Evolutionary conservation across 768 basidiomycete genomes (phyloP), one percentile per base, ranked within the genome.

Genomic region (Auricularia auricula-judae): DNA sequence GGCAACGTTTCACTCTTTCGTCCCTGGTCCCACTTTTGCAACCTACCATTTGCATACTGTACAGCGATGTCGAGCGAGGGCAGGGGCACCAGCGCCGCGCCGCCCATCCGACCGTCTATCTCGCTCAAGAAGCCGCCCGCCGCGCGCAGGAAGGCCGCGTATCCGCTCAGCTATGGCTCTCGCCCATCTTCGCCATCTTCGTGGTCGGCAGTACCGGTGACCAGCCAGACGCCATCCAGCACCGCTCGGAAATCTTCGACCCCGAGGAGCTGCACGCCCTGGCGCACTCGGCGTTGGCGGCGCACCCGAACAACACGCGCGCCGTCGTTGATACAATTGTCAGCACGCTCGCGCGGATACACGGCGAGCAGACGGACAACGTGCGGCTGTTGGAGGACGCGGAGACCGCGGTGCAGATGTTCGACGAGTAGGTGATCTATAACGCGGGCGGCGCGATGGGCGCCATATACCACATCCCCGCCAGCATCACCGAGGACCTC

Each of bases 241-340:
- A 87, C 59, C 85, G 85, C 64, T 98, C 88, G 85, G 97, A 96
- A 74, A 84, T 93, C 64, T 83, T 98, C 65, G 85, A 92, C 70
- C 90, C 88, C 2, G 75, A 76, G 3, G 76, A 76, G 61, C 77
- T 98, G 16, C 89, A 95, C 72, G 77, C 84, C 66, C 83, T 97
- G 39, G 84, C 88, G 12, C 79, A 85, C 71, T 81, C 83, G 8
- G 91, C 95, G 60, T 83, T 98, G 72, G 82, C 82, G 16, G 73
- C 80, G 2, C 80, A 84, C 11, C 83, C 84, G 0, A 80, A 84
- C 73, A 80, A 93, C 73, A 85, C 86, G 1, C 72, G 81, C 12
- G 82, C 83, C 36, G 89, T 98, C 79, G 85, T 97, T 71, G 73
- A 82, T 23, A 86, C 93, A 73, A 93, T 98, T 68, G 78, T 95